Base-by-base conservation (phyloP, 2,329 filamentous ascomycete genomes). In the Neofusicoccum laricinum region DNA sequence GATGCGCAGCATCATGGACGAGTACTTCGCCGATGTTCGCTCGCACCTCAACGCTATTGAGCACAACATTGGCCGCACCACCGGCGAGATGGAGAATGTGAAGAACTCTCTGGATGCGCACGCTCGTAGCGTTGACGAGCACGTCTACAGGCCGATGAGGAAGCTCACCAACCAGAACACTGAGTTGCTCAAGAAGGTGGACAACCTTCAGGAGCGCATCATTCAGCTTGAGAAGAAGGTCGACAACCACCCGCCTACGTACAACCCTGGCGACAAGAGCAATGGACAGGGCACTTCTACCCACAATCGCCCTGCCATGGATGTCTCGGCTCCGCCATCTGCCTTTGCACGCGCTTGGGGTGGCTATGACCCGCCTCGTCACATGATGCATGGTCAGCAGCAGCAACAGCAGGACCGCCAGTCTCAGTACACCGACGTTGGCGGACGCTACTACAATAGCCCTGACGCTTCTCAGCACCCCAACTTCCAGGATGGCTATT, bases 11-110 rank as follows among this genome's bases (percentile, higher is more conserved):
- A 43, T 46, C 14, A 46, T 75, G n/a, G 68, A 72, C 15, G 67
- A 71, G 38, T 65, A 67, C 11, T 66, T 73, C 30, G 68, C 71
- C 21, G 70, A 71, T 11, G 55, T 76, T 46, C 74, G 71, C 62
- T 59, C 66, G 19, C 67, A 73, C 15, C 55, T 76, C 25, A 64
- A 67, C 21, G 68, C 69, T 1, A 48, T 72, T 30, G 67, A 69
- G n/a, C 65, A 72, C 17, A 71, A 71, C 43, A 63, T 69, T 19
- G 68, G 71, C 45, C 66, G 68, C 5, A 59, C 62, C 14, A 67
- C 61, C 2, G 67, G 69, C 8, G 69, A 70, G 63, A 68, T 58
- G 2, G 68, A 68, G 61, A 69, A 67, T 21, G 51, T 73, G 49
- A 67, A 69, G 49, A 66, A 69, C 30, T 64, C 75, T n/a, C 45